Base-by-base conservation (phyloP, 805 yeast genomes). In the Komagataella pseudopastoris region DNA sequence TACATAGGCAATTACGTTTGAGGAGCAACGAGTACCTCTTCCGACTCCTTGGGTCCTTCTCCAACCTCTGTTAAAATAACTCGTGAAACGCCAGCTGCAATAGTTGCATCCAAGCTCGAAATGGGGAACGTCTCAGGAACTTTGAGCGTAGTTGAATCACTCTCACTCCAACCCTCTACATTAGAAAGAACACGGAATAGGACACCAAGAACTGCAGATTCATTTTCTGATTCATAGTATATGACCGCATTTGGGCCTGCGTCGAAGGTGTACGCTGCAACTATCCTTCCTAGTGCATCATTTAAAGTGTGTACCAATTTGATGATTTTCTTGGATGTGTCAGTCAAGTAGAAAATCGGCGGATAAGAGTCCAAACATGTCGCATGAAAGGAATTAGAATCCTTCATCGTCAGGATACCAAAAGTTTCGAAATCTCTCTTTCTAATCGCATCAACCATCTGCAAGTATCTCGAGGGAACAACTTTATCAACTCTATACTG, bases 211-310 rank as follows among this genome's bases (percentile, higher is more conserved):
- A 93, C 81, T 55, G 71, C 74, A n/a, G 69, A 59, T 68, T 89
- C 96, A 67, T 91, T 78, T 60, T 81, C 73, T 57, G 76, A 77
- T 63, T 83, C 81, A 64, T 93, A 93, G 71, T 93, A 93, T 55
- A 93, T 77, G 47, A 93, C 99, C 18, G 97, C 96, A 69, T 93
- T 93, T 68, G 99, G 99, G 63, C 99, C 99, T 36, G 99, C 99
- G 67, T 93, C 99, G 63, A 85, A 93, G 1, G 99, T 93, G 68
- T 93, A 93, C 44, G 98, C 98, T 10, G 96, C 99, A 51, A 91
- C 75, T 10, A 76, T 75, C 60, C 77, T 72, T 50, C 85, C 87
- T 43, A 77, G 81, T 3, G 65, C 57, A 56, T 76, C 82, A 63
- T 93, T 93, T 64, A 93, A 78, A 51, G 74, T 70, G 66, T 93